Evolutionary conservation across 2,329 filamentous ascomycete genomes (phyloP).

Genomic region (Aspergillus fructus): DNA sequence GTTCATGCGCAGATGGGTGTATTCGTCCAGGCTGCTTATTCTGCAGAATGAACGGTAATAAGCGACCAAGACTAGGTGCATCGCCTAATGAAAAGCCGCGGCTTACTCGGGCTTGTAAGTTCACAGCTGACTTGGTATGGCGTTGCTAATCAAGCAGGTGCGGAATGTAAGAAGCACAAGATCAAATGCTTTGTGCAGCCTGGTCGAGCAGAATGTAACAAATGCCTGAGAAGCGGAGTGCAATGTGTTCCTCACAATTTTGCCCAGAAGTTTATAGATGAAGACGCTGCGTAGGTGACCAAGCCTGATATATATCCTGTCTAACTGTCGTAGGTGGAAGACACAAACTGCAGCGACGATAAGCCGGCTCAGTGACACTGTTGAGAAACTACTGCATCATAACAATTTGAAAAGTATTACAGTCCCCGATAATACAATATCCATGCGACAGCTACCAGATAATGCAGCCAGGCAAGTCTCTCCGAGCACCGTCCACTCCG

Average conservation of each 20-base stretch:
- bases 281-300: slow-evolving; percentile 1
- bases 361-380: slow-evolving; percentile 1
- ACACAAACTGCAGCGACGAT: slow-evolving; percentile 9
- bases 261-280: slow-evolving; percentile 12
- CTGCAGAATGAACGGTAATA: too few species aligned
- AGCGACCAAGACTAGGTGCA: too few species aligned
- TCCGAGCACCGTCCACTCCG: too few species aligned
- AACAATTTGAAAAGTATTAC: not conserved
- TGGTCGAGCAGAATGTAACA: slow-evolving; percentile 4
- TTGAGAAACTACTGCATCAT: slow-evolving; percentile 6
- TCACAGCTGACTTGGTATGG: too few species aligned
- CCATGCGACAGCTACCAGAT: too few species aligned
- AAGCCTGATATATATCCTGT: not conserved
- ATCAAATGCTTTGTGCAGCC: slow-evolving; percentile 21
- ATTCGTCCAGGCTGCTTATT: too few species aligned
- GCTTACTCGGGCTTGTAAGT: too few species aligned
- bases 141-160: not conserved
- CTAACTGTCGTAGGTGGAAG: slow-evolving; percentile 6
- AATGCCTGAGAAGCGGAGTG: slow-evolving; percentile 1
- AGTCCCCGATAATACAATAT: not conserved
- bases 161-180: slow-evolving; percentile 14
- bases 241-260: slow-evolving; percentile 13
- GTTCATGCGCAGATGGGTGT: too few species aligned
- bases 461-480: too few species aligned
- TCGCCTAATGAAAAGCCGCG: too few species aligned